Evolutionary conservation across 2,329 filamentous ascomycete genomes (phyloP).

Genomic region (Sporothrix pseudoabietina): DNA sequence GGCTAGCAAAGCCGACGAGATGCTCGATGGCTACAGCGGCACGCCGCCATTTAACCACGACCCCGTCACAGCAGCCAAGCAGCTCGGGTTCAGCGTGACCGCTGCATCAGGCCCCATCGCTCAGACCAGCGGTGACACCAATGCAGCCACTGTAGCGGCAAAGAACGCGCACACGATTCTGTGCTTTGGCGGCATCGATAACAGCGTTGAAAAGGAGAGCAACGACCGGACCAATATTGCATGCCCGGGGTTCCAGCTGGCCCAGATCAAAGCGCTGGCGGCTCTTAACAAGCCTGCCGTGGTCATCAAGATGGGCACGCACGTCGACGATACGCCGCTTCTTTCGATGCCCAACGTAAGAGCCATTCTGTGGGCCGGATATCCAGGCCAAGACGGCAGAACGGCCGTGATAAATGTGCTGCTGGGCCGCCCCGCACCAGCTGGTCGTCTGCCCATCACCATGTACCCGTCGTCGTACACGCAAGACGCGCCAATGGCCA

Average conservation of each 20-base stretch:
- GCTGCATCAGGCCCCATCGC: not conserved
- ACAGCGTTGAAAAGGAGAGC: conserved; percentile 54
- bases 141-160: conserved; percentile 44
- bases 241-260: conserved; percentile 56
- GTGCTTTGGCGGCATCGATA: conserved; percentile 60
- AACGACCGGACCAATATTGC: conserved; percentile 54
- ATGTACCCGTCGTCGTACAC: conserved; percentile 59
- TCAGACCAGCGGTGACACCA: conserved; percentile 39
- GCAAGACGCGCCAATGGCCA: conserved; percentile 54
- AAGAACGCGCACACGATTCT: conserved; percentile 54
- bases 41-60: conserved; percentile 57
- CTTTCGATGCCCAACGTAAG: conserved; percentile 51
- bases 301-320: conserved; percentile 54
- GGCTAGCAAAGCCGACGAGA: conserved; percentile 51
- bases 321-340: conserved; percentile 55
- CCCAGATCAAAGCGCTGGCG: conserved; percentile 52
- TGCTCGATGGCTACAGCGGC: conserved; percentile 63
- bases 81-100: conserved; percentile 46
- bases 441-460: conserved; percentile 58
- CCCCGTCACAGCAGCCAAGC: conserved; percentile 55
- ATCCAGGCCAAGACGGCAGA: conserved; percentile 62
- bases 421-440: conserved; percentile 53
- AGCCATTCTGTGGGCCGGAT: conserved; percentile 59
- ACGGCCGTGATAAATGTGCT: conserved; percentile 57
- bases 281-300: conserved; percentile 51